A percentile compares a stretch with the other conserved stretches of the same genome.
Evolutionary conservation across 345 rosid species (phyloP).

Genomic region (Populus simonii): DNA sequence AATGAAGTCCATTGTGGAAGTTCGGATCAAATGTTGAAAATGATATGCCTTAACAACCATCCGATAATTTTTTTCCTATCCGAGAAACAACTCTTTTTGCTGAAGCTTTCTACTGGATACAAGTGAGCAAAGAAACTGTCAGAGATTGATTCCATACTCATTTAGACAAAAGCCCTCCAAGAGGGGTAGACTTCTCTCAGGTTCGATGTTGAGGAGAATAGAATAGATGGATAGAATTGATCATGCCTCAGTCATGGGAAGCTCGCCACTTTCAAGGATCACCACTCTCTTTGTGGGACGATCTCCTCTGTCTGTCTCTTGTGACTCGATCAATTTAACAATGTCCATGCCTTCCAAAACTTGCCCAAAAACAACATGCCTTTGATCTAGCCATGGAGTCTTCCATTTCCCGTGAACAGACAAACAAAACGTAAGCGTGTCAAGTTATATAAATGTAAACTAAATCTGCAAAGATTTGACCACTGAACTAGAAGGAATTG

Average conservation of each 20-base stretch:
- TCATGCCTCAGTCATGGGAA: conserved; percentile 60
- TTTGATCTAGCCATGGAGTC: conserved; percentile 94
- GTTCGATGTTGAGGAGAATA: not conserved
- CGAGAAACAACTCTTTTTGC: not conserved
- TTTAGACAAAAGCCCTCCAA: not conserved
- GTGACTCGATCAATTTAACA: conserved; percentile 70
- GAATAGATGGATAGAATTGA: not conserved
- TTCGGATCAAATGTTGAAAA: not conserved
- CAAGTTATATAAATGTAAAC: not conserved
- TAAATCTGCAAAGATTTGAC: not conserved
- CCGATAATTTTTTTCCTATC: not conserved
- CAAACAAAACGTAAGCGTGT: not conserved
- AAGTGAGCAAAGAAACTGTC: not conserved
- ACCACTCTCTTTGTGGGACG: conserved; percentile 81
- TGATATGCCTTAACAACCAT: not conserved
- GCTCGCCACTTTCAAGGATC: conserved; percentile 91
- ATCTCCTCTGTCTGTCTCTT: conserved; percentile 95
- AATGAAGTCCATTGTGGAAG: not conserved
- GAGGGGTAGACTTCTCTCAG: conserved; percentile 1
- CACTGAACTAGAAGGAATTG: not conserved
- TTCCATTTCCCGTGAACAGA: conserved; percentile 33
- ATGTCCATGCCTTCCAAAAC: conserved; percentile 92
- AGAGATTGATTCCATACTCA: not conserved
- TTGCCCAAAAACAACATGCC: conserved; percentile 98
- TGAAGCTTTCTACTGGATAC: conserved; percentile 8